Evolutionary conservation across 2,329 filamentous ascomycete genomes (phyloP).

Genomic region (Apiospora phragmitis): DNA sequence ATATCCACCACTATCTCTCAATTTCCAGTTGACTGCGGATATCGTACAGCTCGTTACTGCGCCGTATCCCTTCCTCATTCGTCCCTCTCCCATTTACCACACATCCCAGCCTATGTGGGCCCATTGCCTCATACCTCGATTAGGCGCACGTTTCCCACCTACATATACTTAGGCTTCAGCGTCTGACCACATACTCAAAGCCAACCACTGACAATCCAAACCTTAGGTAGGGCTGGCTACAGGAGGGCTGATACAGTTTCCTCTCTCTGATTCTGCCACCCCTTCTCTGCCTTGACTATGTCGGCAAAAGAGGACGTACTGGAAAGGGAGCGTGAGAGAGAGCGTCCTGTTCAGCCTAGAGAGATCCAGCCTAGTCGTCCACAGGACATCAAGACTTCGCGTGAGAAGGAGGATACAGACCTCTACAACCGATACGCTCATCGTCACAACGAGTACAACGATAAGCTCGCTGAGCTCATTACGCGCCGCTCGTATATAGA

Average conservation of each 20-base stretch:
- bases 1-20: conserved; percentile 3
- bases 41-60: not conserved
- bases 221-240: conserved; percentile 8
- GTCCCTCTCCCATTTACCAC: not conserved
- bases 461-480: not conserved
- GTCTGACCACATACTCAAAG: conserved; percentile 9
- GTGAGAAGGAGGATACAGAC: not conserved
- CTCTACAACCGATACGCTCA: not conserved
- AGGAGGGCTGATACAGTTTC: not conserved
- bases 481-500: conserved; percentile 24
- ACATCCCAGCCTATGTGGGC: not conserved
- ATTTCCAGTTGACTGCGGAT: not conserved
- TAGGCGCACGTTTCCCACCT: conserved; percentile 2
- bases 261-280: not conserved
- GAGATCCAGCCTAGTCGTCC: not conserved
- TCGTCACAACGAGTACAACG: not conserved
- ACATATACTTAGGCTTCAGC: not conserved
- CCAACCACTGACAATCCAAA: conserved; percentile 13
- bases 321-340: conserved; percentile 5
- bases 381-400: not conserved
- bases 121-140: conserved; percentile 3
- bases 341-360: not conserved
- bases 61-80: not conserved
- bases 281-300: conserved; percentile 9
- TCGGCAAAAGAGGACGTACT: conserved; percentile 13